Percentiles rank a stretch among this genome's conserved stretches.
phyloP scores from a whole-genome alignment of 1,284 basidiomycete species.

The Thelephora terrestris region DNA sequence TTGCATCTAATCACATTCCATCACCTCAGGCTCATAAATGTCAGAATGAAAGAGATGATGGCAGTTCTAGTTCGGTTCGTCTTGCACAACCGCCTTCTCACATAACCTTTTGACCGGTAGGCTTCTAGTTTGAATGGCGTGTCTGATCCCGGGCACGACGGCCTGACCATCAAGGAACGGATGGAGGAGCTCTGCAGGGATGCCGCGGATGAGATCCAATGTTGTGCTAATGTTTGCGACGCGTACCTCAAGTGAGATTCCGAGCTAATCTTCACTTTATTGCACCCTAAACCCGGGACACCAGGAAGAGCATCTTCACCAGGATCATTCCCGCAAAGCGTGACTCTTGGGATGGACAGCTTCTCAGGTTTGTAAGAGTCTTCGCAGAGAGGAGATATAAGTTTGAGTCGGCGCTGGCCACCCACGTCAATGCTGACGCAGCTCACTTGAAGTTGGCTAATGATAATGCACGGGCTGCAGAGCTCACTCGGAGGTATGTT shows the following conservation, averaged over 20 bases:
- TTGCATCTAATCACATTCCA: too few relatives aligned
- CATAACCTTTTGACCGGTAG: conserved; percentile 1
- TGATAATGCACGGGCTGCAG: conserved; percentile 15
- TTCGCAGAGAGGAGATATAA: conserved; percentile 25
- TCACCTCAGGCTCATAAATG: too few relatives aligned
- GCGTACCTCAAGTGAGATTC: conserved; percentile 18
- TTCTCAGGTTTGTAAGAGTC: conserved; percentile 22
- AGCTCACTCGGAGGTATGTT: conserved; percentile 17
- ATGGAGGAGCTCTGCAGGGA: conserved; percentile 13
- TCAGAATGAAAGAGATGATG: conserved; percentile 34
- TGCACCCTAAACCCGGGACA: too few relatives aligned
- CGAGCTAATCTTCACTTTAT: too few relatives aligned
- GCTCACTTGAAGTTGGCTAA: conserved; percentile 23
- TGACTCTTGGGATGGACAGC: conserved; percentile 27
- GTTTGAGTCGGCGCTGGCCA: conserved; percentile 20
- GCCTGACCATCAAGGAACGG: conserved; percentile 13
- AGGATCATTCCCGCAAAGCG: conserved; percentile 27
- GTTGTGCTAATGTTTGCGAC: conserved; percentile 23
- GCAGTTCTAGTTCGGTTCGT: conserved; percentile 30
- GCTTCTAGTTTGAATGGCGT: conserved; percentile 13
- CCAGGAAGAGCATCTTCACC: conserved; percentile 19
- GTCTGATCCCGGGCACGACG: conserved; percentile 12
- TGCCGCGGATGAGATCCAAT: conserved; percentile 21
- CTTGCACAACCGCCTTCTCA: neutral
- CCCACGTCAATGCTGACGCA: conserved; percentile 25